Conservation (phyloP, 495 filamentous ascomycete genomes). For the Podospora anserina region DNA sequence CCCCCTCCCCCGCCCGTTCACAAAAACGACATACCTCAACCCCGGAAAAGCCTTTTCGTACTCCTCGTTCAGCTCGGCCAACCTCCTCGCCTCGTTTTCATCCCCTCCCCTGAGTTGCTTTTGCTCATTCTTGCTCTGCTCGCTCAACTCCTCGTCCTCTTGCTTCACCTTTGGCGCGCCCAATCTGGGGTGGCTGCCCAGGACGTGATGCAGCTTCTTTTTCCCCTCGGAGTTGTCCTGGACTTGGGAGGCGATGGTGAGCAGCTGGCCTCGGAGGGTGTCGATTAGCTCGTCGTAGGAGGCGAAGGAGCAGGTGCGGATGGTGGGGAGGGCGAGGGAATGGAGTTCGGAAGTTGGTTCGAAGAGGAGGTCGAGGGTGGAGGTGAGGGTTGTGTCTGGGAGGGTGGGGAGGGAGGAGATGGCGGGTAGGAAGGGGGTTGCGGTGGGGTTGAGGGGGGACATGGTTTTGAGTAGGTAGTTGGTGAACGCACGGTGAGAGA, state of each 20-base stretch:
- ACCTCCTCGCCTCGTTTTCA: slow-evolving; percentile 52
- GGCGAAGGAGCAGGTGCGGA: slow-evolving; percentile 60
- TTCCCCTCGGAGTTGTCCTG: slow-evolving; percentile 11
- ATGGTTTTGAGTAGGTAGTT: slow-evolving; percentile 1
- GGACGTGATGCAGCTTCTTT: slow-evolving; percentile 54
- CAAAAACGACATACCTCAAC: slow-evolving; percentile 87
- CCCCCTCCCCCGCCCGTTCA: slow-evolving; percentile 72
- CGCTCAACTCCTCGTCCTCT: slow-evolving; percentile 48
- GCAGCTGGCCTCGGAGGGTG: slow-evolving; percentile 49
- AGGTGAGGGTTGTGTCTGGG: slow-evolving; percentile 53
- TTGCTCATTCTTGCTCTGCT: slow-evolving; percentile 75
- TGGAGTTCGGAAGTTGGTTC: slow-evolving; percentile 78
- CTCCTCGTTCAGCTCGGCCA: slow-evolving; percentile 66
- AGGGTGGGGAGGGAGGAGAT: slow-evolving; percentile 36
- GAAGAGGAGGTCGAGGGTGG: slow-evolving; percentile 78
- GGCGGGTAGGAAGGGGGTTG: slow-evolving; percentile 27
- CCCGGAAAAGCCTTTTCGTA: slow-evolving; percentile 85
- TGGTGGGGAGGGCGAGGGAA: slow-evolving; percentile 61
- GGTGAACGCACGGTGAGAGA: too few relatives aligned
- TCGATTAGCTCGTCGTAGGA: slow-evolving; percentile 33
- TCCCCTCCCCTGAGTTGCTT: slow-evolving; percentile 55
- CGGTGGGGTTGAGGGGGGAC: slow-evolving; percentile 22
- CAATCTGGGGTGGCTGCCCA: slow-evolving; percentile 84
- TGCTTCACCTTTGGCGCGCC: slow-evolving; percentile 60
- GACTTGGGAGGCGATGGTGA: slow-evolving; percentile 42